A percentile compares a stretch with the other conserved stretches of the same genome.
These are phyloP conservation scores for Ambrosia artemisiifolia DNA, from an alignment of 129 eudicot genomes.

Conservation along the genomic window DNA sequence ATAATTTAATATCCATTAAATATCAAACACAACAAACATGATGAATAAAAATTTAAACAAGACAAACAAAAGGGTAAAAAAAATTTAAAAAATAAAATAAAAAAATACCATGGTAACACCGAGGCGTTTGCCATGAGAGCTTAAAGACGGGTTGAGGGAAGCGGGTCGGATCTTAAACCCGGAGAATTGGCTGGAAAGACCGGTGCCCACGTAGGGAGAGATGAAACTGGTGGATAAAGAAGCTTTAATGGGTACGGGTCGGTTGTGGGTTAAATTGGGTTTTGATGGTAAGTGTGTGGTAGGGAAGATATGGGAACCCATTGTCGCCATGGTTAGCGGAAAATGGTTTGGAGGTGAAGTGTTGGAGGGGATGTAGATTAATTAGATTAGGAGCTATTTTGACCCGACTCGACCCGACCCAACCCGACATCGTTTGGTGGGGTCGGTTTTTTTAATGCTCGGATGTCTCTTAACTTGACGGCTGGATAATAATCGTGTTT, in stretches of 20 bases:
- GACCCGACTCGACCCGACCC: neutral
- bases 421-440: too few species aligned
- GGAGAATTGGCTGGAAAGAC: constrained; percentile 45
- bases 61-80: neutral
- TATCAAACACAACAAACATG: neutral
- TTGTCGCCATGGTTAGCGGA: constrained; percentile 35
- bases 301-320: constrained; percentile 52
- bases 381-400: constrained; percentile 3
- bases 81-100: too few species aligned
- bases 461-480: too few species aligned
- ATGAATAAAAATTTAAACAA: neutral
- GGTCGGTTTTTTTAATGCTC: too few species aligned
- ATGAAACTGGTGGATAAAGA: constrained; percentile 54
- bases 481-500: too few species aligned
- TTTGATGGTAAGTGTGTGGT: constrained; percentile 27
- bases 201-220: constrained; percentile 50
- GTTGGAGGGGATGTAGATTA: neutral
- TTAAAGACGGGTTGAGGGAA: constrained; percentile 39
- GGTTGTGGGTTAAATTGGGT: constrained; percentile 11
- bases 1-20: neutral
- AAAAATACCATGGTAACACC: constrained; percentile 73
- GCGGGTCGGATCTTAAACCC: constrained; percentile 57
- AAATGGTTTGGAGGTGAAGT: constrained; percentile 25
- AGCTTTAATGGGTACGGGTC: constrained; percentile 26
- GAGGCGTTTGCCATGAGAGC: constrained; percentile 51